Evolutionary conservation across 805 yeast genomes (phyloP).

Genomic region (Ogataea angusta): DNA sequence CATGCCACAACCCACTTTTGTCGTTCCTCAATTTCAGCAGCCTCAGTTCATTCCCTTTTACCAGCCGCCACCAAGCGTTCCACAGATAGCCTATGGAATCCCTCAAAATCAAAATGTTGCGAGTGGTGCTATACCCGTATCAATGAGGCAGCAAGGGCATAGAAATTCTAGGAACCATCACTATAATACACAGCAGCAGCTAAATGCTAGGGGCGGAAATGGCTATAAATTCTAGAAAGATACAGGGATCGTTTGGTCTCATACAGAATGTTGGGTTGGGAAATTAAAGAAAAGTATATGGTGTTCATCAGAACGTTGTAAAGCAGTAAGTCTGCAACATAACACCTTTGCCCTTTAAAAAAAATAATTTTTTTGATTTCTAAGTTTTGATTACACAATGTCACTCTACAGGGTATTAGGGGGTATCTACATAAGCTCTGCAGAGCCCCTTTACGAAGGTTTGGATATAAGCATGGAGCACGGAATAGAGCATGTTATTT

Average conservation of each 20-base stretch:
- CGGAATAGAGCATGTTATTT: conserved; percentile 68
- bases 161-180: conserved; percentile 14
- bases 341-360: no score
- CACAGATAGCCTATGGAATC: conserved; percentile 19
- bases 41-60: conserved; percentile 20
- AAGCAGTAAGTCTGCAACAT: no score
- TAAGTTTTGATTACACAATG: neutral
- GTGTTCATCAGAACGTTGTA: no score
- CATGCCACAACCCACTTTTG: conserved; percentile 20
- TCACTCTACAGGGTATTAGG: conserved; percentile 65
- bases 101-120: conserved; percentile 11
- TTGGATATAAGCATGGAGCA: conserved; percentile 48
- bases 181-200: conserved; percentile 13
- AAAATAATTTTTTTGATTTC: neutral
- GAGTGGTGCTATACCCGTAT: conserved; percentile 11
- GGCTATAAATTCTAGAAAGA: conserved; percentile 6
- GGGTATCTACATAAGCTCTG: conserved; percentile 71
- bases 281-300: no score
- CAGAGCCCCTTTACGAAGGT: conserved; percentile 57
- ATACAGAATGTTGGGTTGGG: no score
- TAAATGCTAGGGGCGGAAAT: conserved; percentile 8
- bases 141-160: conserved; percentile 15
- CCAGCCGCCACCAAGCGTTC: conserved; percentile 18
- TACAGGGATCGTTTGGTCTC: neutral
- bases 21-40: conserved; percentile 20